Percentiles rank a stretch among this genome's conserved stretches.
Evolutionary conservation across 441 rosid species (phyloP).

Genomic region (Pelargonium exstipulatum): DNA sequence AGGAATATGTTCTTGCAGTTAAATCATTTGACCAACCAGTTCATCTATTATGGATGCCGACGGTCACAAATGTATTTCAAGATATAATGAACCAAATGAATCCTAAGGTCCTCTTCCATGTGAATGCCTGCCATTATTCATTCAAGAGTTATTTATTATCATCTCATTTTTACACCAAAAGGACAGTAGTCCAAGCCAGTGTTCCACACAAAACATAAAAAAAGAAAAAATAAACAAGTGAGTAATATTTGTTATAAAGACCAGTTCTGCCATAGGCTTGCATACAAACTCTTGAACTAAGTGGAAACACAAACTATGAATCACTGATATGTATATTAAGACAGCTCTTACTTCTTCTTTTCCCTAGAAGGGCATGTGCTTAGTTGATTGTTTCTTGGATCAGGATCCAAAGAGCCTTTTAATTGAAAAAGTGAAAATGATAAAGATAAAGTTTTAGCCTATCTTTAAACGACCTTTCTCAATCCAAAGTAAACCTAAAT

Average conservation of each 20-base stretch:
- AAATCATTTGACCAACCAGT: not conserved
- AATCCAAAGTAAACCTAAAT: constrained; percentile 13
- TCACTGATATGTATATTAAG: not conserved
- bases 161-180: no score
- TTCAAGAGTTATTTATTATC: no score
- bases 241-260: not conserved
- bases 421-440: not conserved
- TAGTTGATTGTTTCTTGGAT: not conserved
- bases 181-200: not conserved
- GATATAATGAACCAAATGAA: no score
- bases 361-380: not conserved
- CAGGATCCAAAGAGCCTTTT: not conserved
- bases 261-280: not conserved
- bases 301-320: not conserved
- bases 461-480: not conserved
- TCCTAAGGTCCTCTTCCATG: no score
- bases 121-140: no score
- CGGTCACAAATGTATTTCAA: no score
- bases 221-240: not conserved
- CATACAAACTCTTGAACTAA: not conserved
- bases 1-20: not conserved
- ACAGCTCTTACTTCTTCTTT: not conserved
- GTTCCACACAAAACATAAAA: not conserved
- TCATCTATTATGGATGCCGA: no score
- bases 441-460: not conserved